Percentiles rank a stretch among this genome's conserved stretches.
phyloP scores from a whole-genome alignment of 106 monocot genomes.

The Platanthera guangdongensis region DNA sequence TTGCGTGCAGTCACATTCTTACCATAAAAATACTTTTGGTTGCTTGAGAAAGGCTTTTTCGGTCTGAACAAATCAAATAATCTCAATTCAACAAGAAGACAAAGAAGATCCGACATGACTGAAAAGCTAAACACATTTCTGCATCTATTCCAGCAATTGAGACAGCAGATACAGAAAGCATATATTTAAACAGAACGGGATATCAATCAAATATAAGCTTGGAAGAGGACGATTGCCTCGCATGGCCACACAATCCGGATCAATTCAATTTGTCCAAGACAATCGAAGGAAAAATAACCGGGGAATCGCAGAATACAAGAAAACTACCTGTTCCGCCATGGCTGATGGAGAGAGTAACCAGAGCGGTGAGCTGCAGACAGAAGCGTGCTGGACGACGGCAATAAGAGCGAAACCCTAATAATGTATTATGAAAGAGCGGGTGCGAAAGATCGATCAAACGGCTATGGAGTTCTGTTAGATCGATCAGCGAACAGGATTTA shows the following conservation, averaged over 20 bases:
- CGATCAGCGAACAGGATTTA: background rate
- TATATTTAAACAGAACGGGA: background rate
- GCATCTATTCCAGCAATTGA: background rate
- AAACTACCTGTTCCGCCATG: constrained; percentile 8
- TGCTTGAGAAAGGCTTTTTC: constrained; percentile 62
- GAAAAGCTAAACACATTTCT: background rate
- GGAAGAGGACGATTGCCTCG: background rate
- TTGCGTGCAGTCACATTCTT: background rate
- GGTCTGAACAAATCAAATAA: constrained; percentile 26
- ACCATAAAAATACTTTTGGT: constrained; percentile 54
- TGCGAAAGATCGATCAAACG: background rate
- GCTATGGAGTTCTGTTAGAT: background rate
- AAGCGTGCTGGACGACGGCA: background rate
- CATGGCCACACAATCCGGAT: background rate
- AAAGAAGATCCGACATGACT: background rate
- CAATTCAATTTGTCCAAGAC: background rate
- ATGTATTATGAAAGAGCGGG: background rate
- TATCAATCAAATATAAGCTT: background rate
- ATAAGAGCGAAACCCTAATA: background rate
- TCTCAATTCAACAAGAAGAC: background rate
- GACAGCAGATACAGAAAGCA: background rate
- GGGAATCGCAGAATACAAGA: background rate
- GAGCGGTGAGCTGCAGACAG: background rate
- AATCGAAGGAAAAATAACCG: background rate
- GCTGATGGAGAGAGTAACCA: background rate